These are phyloP conservation scores for Vigna reflexopilosa DNA, from an alignment of 306 rosid genomes.

Conservation along the genomic window DNA sequence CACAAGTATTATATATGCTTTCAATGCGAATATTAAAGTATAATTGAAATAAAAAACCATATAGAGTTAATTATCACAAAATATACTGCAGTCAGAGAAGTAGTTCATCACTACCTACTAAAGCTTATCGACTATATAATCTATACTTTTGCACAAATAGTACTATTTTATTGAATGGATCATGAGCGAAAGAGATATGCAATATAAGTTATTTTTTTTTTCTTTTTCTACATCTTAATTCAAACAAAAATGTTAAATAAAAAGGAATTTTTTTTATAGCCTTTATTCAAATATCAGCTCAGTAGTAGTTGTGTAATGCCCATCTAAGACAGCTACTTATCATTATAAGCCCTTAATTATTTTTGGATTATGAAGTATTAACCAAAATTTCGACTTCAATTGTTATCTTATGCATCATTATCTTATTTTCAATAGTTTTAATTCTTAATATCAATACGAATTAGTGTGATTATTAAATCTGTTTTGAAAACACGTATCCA, in stretches of 20 bases:
- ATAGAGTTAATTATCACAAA: not conserved
- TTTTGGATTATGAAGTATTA: too few relatives aligned
- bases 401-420: too few relatives aligned
- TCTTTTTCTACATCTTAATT: not conserved
- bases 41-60: not conserved
- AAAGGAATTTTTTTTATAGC: not conserved
- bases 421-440: too few relatives aligned
- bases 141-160: conserved; percentile 25
- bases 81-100: conserved; percentile 32
- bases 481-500: too few relatives aligned
- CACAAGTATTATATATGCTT: conserved; percentile 51
- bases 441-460: too few relatives aligned
- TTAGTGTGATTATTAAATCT: too few relatives aligned
- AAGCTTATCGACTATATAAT: conserved; percentile 2
- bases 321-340: too few relatives aligned
- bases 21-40: conserved; percentile 15
- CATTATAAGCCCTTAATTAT: too few relatives aligned
- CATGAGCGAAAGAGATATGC: conserved; percentile 23
- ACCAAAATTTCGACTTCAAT: too few relatives aligned
- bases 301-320: not conserved
- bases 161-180: conserved; percentile 8
- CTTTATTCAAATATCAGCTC: not conserved
- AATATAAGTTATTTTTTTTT: conserved; percentile 28
- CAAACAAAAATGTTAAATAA: not conserved
- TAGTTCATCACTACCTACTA: conserved; percentile 30